These are phyloP conservation scores for Eucalyptus curtisii DNA, from an alignment of 345 rosid species.

Conservation along the genomic window DNA sequence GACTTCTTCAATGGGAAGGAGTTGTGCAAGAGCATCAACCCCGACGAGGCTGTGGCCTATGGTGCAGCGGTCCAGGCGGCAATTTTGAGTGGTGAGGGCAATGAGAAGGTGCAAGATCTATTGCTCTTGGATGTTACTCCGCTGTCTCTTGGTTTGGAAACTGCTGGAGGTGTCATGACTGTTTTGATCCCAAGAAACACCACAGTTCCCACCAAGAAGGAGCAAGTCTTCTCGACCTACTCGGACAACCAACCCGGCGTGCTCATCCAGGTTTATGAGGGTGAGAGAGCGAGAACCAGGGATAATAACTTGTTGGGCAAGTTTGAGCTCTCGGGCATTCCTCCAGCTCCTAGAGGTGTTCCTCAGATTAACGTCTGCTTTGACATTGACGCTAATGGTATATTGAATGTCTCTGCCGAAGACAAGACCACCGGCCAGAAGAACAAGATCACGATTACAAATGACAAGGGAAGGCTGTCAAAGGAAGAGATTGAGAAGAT, in stretches of 20 bases:
- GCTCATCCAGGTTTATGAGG: constrained; percentile 22
- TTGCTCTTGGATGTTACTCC: constrained; percentile 21
- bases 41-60: constrained; percentile 33
- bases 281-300: constrained; percentile 25
- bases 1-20: constrained; percentile 14
- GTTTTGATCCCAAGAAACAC: constrained; percentile 27
- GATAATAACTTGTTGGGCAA: constrained; percentile 22
- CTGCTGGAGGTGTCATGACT: constrained; percentile 32
- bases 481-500: not conserved
- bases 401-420: not conserved
- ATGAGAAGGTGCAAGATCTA: constrained; percentile 30
- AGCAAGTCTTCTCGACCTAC: constrained; percentile 23
- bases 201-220: constrained; percentile 24
- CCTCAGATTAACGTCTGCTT: not conserved
- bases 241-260: constrained; percentile 28
- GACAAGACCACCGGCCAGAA: not conserved
- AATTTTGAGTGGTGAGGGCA: constrained; percentile 22
- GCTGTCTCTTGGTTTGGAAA: constrained; percentile 17
- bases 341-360: not conserved
- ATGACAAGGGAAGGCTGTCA: not conserved
- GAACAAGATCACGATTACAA: not conserved
- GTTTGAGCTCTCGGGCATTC: not conserved
- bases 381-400: not conserved
- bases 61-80: constrained; percentile 38
- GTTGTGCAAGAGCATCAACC: constrained; percentile 27